phyloP scores from a whole-genome alignment of 208 protist genomes.

The Wallacemonas collosoma region DNA sequence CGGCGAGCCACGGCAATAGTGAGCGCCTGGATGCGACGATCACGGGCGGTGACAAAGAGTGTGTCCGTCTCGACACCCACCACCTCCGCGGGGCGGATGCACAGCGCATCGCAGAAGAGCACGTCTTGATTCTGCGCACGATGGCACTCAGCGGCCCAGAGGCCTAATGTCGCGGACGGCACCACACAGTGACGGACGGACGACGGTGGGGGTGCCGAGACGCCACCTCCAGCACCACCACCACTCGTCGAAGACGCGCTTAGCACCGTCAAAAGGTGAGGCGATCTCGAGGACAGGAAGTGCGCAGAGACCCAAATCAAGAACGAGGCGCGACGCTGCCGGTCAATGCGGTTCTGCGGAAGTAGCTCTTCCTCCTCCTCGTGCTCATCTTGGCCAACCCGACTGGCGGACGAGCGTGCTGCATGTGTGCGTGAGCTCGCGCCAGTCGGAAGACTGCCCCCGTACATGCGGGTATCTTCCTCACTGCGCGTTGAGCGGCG shows the following conservation, averaged over 20 bases:
- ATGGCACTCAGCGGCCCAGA: constrained; percentile 4
- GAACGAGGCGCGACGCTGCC: constrained; percentile 3
- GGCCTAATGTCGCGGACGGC: background rate
- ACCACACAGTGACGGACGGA: background rate
- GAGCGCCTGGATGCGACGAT: constrained; percentile 38
- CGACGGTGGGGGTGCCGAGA: background rate
- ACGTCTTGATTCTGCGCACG: constrained; percentile 5
- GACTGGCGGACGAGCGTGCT: background rate
- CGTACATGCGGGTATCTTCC: background rate
- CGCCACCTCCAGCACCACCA: background rate
- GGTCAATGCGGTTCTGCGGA: constrained; percentile 1
- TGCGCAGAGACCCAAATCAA: constrained; percentile 15
- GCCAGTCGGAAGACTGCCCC: background rate
- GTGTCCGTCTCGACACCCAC: constrained; percentile 24
- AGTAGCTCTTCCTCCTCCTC: constrained; percentile 12
- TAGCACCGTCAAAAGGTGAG: background rate
- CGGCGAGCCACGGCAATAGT: constrained; percentile 10
- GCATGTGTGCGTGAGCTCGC: background rate
- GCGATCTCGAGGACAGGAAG: constrained; percentile 10
- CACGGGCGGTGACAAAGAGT: constrained; percentile 28
- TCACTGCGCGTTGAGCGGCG: background rate
- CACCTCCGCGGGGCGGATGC: constrained; percentile 28
- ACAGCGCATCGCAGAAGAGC: constrained; percentile 22
- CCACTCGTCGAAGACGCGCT: background rate
- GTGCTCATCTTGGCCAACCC: background rate